Base-by-base conservation (phyloP, 345 rosid genomes). In the Capsella bursapastoris region DNA sequence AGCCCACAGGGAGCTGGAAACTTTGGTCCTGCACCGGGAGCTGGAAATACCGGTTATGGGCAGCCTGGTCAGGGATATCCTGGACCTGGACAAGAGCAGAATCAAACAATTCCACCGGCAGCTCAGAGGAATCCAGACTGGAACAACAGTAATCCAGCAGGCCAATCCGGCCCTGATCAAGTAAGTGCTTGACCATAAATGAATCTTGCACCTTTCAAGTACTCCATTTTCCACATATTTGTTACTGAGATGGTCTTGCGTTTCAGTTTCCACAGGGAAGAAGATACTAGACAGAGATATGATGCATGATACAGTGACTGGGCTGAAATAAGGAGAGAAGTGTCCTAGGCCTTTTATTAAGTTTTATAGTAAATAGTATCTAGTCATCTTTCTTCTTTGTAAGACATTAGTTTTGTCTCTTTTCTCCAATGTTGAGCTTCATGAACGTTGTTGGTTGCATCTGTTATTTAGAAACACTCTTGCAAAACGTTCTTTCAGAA, bases 41-140 rank as follows among this genome's bases (percentile, higher is more conserved):
- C 76, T 49, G 70, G 77, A 73, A 72, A 37, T 65, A 71, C 74
- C 2, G 65, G 83, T 27, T 69, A 60, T 70, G 83, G 74, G 58
- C 85, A 79, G 67, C 65, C 55, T 70, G 83, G 77, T 64, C 85
- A 79, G 67, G 87, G 85, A 81, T 61, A 65, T 41, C 7, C 77
- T 59, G 86, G 84, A 28, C 64, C 86, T 62, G 73, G 74, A 51
- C 78, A 53, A 69, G 41, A 14, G 75, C 76, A 22, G 51, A 68
- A 25, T 31, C 83, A 78, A 73, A 57, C 80, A 38, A 72, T 74
- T 55, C 62, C 90, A 8, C 89, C 68, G 68, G 66, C 59, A 63
- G 86, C 74, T 37, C 84, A 80, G 81, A 80, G 78, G 73, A 83
- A 68, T 37, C 40, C 13, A 47, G 89, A 76, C 41, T 79, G 84